These are phyloP conservation scores for Cucumis melo DNA, from an alignment of 306 rosid genomes.

Conservation along the genomic window DNA sequence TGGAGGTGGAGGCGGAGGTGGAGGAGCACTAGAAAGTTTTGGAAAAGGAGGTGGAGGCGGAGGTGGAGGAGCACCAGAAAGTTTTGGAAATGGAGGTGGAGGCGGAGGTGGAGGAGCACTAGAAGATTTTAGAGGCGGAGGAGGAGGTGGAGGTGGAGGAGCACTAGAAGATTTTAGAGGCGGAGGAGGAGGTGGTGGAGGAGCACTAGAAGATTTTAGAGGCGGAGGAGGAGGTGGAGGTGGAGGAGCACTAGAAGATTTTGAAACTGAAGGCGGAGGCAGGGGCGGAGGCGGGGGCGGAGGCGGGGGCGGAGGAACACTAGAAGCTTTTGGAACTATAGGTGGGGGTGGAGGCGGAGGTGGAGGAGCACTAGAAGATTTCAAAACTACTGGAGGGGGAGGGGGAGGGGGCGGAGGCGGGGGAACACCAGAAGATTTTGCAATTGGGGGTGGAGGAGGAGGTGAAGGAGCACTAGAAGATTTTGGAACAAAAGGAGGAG, in stretches of 20 bases:
- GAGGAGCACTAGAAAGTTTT: slow-evolving; percentile 11
- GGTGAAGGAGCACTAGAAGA: not conserved
- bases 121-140: slow-evolving; percentile 7
- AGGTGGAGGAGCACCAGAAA: not conserved
- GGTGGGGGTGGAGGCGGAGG: slow-evolving; percentile 12
- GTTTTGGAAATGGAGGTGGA: not conserved
- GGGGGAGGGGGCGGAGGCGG: slow-evolving; percentile 24
- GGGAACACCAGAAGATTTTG: not conserved
- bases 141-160: slow-evolving; percentile 24
- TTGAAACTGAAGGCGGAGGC: slow-evolving; percentile 17
- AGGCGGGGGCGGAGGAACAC: slow-evolving; percentile 11
- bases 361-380: slow-evolving; percentile 14
- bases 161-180: not conserved
- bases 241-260: slow-evolving; percentile 15
- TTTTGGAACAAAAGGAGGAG: not conserved
- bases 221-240: slow-evolving; percentile 44
- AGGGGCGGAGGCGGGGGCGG: slow-evolving; percentile 35
- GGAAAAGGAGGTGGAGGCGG: slow-evolving; percentile 22
- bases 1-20: slow-evolving; percentile 45
- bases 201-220: slow-evolving; percentile 12
- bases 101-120: slow-evolving; percentile 21
- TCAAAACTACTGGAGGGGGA: slow-evolving; percentile 14
- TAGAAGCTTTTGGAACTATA: not conserved
- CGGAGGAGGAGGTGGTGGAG: not conserved
- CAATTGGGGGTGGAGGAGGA: slow-evolving; percentile 3